Base-by-base conservation (phyloP, 768 basidiomycete genomes). In the Macrolepiota albuminosa region DNA sequence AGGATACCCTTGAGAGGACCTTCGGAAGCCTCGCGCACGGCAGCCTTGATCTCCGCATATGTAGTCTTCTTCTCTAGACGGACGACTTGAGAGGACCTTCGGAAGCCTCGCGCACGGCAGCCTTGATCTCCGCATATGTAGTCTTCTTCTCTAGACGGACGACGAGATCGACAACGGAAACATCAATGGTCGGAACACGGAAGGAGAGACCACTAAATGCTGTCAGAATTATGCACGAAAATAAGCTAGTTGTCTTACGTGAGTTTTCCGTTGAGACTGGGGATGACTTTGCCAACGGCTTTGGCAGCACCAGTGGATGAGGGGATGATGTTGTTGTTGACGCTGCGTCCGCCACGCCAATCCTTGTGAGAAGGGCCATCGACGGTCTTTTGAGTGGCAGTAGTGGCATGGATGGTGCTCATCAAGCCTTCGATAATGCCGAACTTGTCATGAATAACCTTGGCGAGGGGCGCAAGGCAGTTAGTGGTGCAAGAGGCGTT, bases 401-500 rank as follows among this genome's bases (percentile, higher is more conserved):
- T 97, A 67, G 95, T 95, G 46, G 95, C 88, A 74, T 98, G 95
- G 68, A 99, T 91, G 68, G 96, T 98, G 78, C 91, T 95, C 97
- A 98, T 98, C 74, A 99, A 83, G 71, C 91, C 96, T 80, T 99
- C 96, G 62, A 91, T 82, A 69, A 99, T 95, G 68, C 90, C 92
- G 70, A 92, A 98, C 63, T 93, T 94, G 86, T 98, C 97, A 78
- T 99, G 69, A 81, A 99, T 82, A 75, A 98, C 89, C 83, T 99
- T 99, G 75, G 95, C 96, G 62, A 99, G 86, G 63, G 96, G 94
- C n/a, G 96, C 96, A 61, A 99, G 85, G 78, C 96, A 99, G 88
- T 99, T 99, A 75, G 96, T 99, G 49, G 96, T 98, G 87, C 96
- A 98, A 24, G 95, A 98, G 34, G 96, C 96, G 77, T 99, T 98